phyloP scores from a whole-genome alignment of 805 yeast species.

The Candida nemodendra region DNA sequence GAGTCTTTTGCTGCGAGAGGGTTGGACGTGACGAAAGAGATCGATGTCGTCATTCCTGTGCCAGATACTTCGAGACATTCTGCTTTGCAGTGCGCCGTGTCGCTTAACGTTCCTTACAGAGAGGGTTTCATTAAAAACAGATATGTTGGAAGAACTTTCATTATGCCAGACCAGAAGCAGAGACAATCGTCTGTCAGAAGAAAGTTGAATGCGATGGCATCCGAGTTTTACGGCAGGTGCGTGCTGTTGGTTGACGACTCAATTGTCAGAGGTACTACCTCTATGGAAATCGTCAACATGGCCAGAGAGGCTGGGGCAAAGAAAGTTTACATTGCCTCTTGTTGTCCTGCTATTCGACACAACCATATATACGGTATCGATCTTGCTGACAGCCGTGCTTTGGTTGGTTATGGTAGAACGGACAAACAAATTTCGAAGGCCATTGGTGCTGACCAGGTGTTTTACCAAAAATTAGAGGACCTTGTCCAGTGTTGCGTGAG shows the following conservation, averaged over 20 bases:
- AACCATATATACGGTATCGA: slow-evolving; percentile 98
- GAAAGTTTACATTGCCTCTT: slow-evolving; percentile 92
- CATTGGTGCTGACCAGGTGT: slow-evolving; percentile 88
- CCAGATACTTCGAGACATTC: slow-evolving; percentile 98
- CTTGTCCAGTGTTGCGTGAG: slow-evolving; percentile 71
- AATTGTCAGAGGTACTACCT: slow-evolving; percentile 96
- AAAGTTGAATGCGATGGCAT: slow-evolving; percentile 93
- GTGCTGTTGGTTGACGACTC: slow-evolving; percentile 95
- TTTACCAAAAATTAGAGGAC: slow-evolving; percentile 84
- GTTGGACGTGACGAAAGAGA: slow-evolving; percentile 48
- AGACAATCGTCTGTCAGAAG: slow-evolving; percentile 91
- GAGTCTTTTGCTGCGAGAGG: slow-evolving; percentile 37
- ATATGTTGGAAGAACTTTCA: slow-evolving; percentile 96
- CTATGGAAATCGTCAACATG: slow-evolving; percentile 94
- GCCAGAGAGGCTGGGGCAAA: slow-evolving; percentile 98
- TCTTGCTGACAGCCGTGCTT: slow-evolving; percentile 89
- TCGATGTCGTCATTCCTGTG: slow-evolving; percentile 96
- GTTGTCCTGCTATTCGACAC: slow-evolving; percentile 96
- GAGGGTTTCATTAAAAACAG: slow-evolving; percentile 97
- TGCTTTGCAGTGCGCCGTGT: slow-evolving; percentile 87
- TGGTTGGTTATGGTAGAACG: slow-evolving; percentile 80
- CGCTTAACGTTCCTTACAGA: slow-evolving; percentile 78
- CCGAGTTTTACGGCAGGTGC: slow-evolving; percentile 80
- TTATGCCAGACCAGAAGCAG: slow-evolving; percentile 97
- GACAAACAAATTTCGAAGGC: slow-evolving; percentile 73